Percentiles rank a stretch among this genome's conserved stretches.
phyloP scores from a whole-genome alignment of 2,329 filamentous ascomycete genomes.

The Berkeleyomyces rouxiae region DNA sequence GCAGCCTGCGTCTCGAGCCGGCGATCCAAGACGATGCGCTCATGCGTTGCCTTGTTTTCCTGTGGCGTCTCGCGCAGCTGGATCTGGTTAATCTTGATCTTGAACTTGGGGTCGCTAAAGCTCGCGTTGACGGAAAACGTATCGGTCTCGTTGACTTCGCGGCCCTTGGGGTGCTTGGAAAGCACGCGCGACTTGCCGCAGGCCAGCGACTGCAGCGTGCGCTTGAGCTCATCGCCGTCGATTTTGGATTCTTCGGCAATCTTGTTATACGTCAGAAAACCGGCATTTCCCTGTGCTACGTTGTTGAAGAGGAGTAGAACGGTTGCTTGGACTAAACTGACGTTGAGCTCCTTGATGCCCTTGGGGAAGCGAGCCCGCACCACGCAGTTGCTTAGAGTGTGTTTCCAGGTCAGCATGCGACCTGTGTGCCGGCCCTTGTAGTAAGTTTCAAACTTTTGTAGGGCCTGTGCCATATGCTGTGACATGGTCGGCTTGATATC shows the following conservation, averaged over 20 bases:
- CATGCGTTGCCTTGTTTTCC: conserved; percentile 87
- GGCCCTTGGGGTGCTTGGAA: conserved; percentile 67
- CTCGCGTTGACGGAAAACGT: conserved; percentile 65
- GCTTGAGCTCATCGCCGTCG: conserved; percentile 59
- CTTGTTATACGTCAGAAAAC: conserved; percentile 53
- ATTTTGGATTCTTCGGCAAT: conserved; percentile 62
- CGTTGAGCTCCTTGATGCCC: conserved; percentile 71
- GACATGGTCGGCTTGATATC: conserved; percentile 60
- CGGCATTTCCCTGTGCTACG: conserved; percentile 29
- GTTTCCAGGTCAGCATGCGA: conserved; percentile 77
- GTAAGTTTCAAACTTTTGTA: conserved; percentile 66
- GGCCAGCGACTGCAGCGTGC: conserved; percentile 86
- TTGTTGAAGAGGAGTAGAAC: conserved; percentile 84
- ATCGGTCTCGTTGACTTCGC: conserved; percentile 63
- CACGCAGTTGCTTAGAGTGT: conserved; percentile 79
- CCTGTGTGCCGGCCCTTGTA: conserved; percentile 86
- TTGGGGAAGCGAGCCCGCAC: conserved; percentile 66
- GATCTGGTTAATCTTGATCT: conserved; percentile 97
- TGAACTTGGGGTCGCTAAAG: conserved; percentile 68
- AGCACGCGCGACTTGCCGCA: conserved; percentile 79
- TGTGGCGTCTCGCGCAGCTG: conserved; percentile 57
- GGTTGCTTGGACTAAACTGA: conserved; percentile 83
- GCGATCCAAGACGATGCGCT: conserved; percentile 72
- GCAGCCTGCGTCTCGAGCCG: conserved; percentile 96
- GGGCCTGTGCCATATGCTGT: conserved; percentile 53